Conservation (phyloP, 257 asterid genomes). For the Capsicum chinense region DNA sequence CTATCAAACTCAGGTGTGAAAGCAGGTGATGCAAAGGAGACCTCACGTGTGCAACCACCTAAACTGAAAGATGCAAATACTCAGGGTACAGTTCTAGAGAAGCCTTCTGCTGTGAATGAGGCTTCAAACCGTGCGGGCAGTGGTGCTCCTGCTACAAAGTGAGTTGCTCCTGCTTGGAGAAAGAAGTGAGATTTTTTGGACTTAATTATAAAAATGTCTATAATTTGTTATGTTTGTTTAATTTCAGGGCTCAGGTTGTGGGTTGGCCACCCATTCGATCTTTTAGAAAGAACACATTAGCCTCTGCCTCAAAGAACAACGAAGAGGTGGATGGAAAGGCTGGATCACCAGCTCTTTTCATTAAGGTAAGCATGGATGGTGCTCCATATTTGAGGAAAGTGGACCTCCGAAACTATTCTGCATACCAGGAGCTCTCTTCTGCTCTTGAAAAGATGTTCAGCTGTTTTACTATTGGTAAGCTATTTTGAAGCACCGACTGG, state of each 20-base stretch:
- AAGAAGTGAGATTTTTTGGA: not conserved
- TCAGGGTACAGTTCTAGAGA: slow-evolving; percentile 42
- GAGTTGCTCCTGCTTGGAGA: slow-evolving; percentile 30
- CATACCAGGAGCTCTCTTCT: slow-evolving; percentile 70
- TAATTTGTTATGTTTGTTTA: slow-evolving; percentile 21
- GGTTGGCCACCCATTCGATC: slow-evolving; percentile 84
- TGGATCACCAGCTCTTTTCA: slow-evolving; percentile 53
- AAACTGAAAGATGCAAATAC: slow-evolving; percentile 42
- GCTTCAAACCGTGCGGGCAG: slow-evolving; percentile 31
- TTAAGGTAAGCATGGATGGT: slow-evolving; percentile 83
- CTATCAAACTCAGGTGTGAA: slow-evolving; percentile 34
- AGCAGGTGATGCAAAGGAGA: slow-evolving; percentile 42
- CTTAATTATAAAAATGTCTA: slow-evolving; percentile 8
- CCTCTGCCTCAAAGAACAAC: slow-evolving; percentile 52
- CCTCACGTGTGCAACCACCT: slow-evolving; percentile 40
- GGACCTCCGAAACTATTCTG: slow-evolving; percentile 59
- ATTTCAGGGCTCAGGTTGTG: slow-evolving; percentile 74
- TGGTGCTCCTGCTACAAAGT: slow-evolving; percentile 68
- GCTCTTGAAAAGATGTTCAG: slow-evolving; percentile 82
- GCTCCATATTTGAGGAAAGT: slow-evolving; percentile 81
- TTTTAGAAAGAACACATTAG: slow-evolving; percentile 59
- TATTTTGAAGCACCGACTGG: not conserved
- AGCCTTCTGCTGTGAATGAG: slow-evolving; percentile 38
- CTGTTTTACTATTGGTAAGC: slow-evolving; percentile 69
- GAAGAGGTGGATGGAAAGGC: slow-evolving; percentile 70